Evolutionary conservation across 169 alveolate genomes (phyloP).

Genomic region (Theileria annulata): DNA sequence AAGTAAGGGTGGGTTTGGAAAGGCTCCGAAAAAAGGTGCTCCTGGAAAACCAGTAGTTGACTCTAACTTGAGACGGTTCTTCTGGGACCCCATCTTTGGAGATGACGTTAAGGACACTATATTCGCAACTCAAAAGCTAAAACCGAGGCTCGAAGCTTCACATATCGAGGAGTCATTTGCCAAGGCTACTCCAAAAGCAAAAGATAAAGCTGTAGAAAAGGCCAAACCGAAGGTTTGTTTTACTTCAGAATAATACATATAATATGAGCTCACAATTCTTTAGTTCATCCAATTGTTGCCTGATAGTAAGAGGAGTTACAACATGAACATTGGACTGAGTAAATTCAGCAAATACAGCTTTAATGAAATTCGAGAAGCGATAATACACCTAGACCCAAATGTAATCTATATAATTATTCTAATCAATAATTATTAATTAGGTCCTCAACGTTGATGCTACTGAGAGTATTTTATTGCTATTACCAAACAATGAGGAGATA

Average conservation of each 20-base stretch:
- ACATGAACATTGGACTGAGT: slow-evolving; percentile 87
- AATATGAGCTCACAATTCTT: too few species aligned
- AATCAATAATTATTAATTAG: slow-evolving; percentile 8
- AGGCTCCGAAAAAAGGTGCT: slow-evolving; percentile 32
- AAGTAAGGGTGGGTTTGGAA: slow-evolving; percentile 17
- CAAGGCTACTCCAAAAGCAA: slow-evolving; percentile 69
- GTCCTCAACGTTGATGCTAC: slow-evolving; percentile 84
- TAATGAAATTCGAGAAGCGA: slow-evolving; percentile 86
- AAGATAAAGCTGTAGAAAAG: slow-evolving; percentile 24
- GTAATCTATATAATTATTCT: slow-evolving; percentile 18
- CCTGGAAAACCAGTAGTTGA: slow-evolving; percentile 60
- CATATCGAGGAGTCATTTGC: slow-evolving; percentile 78
- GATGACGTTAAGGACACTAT: slow-evolving; percentile 85
- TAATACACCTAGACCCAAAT: slow-evolving; percentile 81
- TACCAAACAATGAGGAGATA: slow-evolving; percentile 85
- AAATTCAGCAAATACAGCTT: slow-evolving; percentile 86
- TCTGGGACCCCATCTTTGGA: slow-evolving; percentile 88
- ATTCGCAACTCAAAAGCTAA: slow-evolving; percentile 78
- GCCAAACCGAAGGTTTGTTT: slow-evolving; percentile 30
- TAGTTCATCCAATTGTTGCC: slow-evolving; percentile 83
- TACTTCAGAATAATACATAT: too few species aligned
- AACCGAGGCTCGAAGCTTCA: slow-evolving; percentile 77
- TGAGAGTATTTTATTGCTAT: slow-evolving; percentile 81
- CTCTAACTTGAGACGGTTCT: slow-evolving; percentile 84
- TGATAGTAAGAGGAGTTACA: slow-evolving; percentile 88